phyloP scores from a whole-genome alignment of 345 rosid genomes.

The Dimocarpus longan region DNA sequence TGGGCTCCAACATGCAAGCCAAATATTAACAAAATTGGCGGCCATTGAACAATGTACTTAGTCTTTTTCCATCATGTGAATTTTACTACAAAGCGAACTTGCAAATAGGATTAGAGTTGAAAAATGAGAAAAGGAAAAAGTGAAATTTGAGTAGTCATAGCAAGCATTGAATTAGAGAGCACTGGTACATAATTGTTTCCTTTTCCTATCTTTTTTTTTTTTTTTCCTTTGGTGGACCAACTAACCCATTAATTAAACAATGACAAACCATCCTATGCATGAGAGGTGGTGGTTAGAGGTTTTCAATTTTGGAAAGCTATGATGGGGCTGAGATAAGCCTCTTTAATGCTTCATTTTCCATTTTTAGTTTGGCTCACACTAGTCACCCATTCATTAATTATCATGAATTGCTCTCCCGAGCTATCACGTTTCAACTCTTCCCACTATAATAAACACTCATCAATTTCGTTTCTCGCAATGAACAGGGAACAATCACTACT shows the following conservation, averaged over 20 bases:
- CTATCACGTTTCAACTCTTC: conserved; percentile 11
- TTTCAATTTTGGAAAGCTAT: conserved; percentile 27
- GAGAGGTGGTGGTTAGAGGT: conserved; percentile 25
- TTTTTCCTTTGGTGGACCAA: conserved; percentile 20
- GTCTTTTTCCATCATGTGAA: not conserved
- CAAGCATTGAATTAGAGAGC: not conserved
- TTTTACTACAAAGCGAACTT: conserved; percentile 9
- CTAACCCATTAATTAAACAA: conserved; percentile 13
- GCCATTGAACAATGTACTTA: not conserved
- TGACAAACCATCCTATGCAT: conserved; percentile 6
- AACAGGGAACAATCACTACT: conserved; percentile 26
- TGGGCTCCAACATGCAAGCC: conserved; percentile 4
- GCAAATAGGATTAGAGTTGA: not conserved
- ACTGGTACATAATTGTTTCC: too few relatives aligned
- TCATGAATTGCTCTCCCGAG: conserved; percentile 2
- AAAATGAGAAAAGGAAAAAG: not conserved
- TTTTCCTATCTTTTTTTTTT: not conserved
- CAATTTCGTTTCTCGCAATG: conserved; percentile 19
- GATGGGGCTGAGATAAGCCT: conserved; percentile 19
- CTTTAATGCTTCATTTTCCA: conserved; percentile 30
- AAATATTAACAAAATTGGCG: not conserved
- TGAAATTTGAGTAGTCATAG: not conserved
- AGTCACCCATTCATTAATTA: not conserved
- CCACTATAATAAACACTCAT: conserved; percentile 12
- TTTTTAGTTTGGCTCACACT: conserved; percentile 24